Evolutionary conservation across 495 filamentous ascomycete genomes (phyloP).

Genomic region (Trichoderma erinaceum): DNA sequence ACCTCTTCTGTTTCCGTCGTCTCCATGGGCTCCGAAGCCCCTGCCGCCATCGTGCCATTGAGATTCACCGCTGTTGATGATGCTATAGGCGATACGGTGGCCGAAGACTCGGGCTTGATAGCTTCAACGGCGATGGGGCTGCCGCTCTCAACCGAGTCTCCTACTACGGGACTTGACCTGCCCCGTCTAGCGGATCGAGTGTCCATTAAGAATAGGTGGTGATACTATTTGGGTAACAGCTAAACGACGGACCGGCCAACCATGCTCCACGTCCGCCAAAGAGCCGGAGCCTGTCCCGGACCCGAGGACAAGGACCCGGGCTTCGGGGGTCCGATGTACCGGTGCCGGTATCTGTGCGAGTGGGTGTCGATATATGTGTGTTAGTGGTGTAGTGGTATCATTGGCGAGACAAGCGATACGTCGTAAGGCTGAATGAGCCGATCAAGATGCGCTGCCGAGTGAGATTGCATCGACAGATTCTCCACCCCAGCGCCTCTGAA

Average conservation of each 20-base stretch:
- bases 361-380: background rate
- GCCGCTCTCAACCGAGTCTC: background rate
- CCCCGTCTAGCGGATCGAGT: background rate
- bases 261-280: slow-evolving; percentile 1
- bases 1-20: slow-evolving; percentile 4
- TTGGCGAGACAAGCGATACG: background rate
- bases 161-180: background rate
- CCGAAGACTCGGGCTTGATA: background rate
- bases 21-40: background rate
- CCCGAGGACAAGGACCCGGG: background rate
- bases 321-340: background rate
- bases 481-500: too few species aligned
- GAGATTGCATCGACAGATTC: too few species aligned
- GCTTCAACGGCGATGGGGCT: background rate
- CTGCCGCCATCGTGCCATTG: background rate
- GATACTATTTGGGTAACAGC: background rate
- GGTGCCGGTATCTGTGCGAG: background rate
- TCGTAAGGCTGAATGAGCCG: slow-evolving; percentile 1
- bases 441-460: background rate
- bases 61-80: background rate
- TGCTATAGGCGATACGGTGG: background rate
- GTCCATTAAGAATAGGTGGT: background rate
- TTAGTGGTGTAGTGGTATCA: background rate
- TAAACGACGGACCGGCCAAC: slow-evolving; percentile 2
- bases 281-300: background rate